Evolutionary conservation across 1,284 basidiomycete species (phyloP).

Genomic region (Ustilago lituana): DNA sequence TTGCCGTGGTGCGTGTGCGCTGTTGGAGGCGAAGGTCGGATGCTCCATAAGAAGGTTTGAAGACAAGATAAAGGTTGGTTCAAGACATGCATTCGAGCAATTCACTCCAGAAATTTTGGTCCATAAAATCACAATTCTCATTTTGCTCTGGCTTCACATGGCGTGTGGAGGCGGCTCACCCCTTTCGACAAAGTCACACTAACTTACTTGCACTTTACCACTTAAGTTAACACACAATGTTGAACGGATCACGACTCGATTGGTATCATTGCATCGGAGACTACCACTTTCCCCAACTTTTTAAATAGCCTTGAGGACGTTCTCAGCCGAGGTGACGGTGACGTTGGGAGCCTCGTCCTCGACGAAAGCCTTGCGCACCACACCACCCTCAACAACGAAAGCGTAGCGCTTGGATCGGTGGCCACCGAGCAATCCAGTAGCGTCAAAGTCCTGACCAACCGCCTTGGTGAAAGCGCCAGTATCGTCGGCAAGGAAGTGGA

Average conservation of each 20-base stretch:
- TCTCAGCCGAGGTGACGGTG: slow-evolving; percentile 58
- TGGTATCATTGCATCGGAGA: background rate
- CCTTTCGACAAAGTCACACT: background rate
- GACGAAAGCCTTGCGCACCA: slow-evolving; percentile 55
- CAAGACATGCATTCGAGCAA: too few species aligned
- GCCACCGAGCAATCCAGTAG: slow-evolving; percentile 57
- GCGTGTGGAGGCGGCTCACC: too few species aligned
- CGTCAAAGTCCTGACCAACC: slow-evolving; percentile 61
- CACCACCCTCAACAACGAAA: slow-evolving; percentile 54
- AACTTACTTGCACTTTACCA: too few species aligned
- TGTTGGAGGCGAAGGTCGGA: too few species aligned
- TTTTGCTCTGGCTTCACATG: too few species aligned
- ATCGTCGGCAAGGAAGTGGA: slow-evolving; percentile 65
- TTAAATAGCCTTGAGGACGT: slow-evolving; percentile 51
- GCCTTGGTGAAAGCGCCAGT: slow-evolving; percentile 62
- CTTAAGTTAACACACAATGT: too few species aligned
- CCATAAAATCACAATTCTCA: too few species aligned
- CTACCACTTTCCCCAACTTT: too few species aligned
- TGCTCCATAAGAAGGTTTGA: too few species aligned
- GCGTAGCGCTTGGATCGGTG: slow-evolving; percentile 55
- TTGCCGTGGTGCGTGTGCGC: too few species aligned
- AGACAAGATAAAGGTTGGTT: too few species aligned
- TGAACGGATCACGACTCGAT: background rate
- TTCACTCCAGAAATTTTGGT: too few species aligned
- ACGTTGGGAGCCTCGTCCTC: slow-evolving; percentile 59